A percentile compares a stretch with the other conserved stretches of the same genome.
Conservation (phyloP, 2,329 filamentous ascomycete species). For the Botryosphaeria dothidea region DNA sequence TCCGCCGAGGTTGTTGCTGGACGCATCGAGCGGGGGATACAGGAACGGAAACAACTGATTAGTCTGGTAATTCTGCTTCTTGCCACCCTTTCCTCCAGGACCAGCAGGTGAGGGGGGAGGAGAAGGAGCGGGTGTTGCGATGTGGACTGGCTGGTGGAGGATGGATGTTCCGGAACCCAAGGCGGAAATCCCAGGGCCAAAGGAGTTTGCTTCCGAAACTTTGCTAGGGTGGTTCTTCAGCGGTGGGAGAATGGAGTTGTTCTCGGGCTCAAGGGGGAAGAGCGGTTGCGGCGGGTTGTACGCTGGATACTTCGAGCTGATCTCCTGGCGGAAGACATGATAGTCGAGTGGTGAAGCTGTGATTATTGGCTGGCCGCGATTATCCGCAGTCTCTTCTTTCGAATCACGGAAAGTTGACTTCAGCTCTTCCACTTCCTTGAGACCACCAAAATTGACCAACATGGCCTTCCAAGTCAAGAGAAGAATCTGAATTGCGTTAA, state of each 20-base stretch:
- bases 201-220: constrained; percentile 51
- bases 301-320: constrained; percentile 95
- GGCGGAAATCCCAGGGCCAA: constrained; percentile 52
- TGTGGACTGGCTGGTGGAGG: constrained; percentile 93
- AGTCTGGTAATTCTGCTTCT: constrained; percentile 99
- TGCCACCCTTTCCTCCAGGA: constrained; percentile 82
- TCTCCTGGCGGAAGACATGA: constrained; percentile 92
- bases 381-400: constrained; percentile 54
- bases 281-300: constrained; percentile 85
- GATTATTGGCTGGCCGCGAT: constrained; percentile 72
- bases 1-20: constrained; percentile 85
- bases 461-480: constrained; percentile 91
- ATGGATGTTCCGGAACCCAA: constrained; percentile 65
- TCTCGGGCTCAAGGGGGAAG: constrained; percentile 84
- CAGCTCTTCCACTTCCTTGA: constrained; percentile 68
- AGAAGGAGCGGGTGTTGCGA: constrained; percentile 95
- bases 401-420: constrained; percentile 70
- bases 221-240: constrained; percentile 71
- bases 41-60: constrained; percentile 99
- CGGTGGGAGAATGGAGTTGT: constrained; percentile 86
- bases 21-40: constrained; percentile 88
- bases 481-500: constrained; percentile 57
- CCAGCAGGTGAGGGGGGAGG: constrained; percentile 89
- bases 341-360: constrained; percentile 95
- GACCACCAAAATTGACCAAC: constrained; percentile 80